Evolutionary conservation across 2,329 filamentous ascomycete genomes (phyloP).

Genomic region (Ceratocystiopsis sp.): DNA sequence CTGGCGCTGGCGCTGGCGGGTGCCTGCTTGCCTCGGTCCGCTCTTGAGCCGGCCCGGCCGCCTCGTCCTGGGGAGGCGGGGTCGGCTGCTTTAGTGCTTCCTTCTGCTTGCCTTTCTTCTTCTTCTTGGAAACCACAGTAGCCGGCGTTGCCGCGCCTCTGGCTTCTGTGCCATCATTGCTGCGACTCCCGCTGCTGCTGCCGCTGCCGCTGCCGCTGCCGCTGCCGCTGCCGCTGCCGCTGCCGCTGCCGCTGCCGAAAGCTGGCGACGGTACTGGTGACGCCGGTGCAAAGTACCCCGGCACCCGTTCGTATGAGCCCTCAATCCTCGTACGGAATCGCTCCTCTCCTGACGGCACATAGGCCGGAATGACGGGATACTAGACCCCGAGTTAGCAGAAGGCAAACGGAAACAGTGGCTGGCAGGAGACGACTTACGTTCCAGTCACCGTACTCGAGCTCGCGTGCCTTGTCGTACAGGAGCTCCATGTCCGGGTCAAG

Average conservation of each 20-base stretch:
- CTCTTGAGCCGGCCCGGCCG: not conserved
- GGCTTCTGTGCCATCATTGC: not conserved
- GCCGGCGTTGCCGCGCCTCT: not conserved
- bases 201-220: not conserved
- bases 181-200: not conserved
- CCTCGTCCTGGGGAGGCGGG: constrained; percentile 2
- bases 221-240: not conserved
- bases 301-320: constrained; percentile 19
- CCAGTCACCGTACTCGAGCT: constrained; percentile 76
- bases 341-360: constrained; percentile 48
- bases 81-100: not conserved
- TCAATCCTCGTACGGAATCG: constrained; percentile 27
- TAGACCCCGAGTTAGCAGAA: constrained; percentile 17
- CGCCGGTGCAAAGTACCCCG: constrained; percentile 1
- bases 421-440: constrained; percentile 46
- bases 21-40: not conserved
- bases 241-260: not conserved
- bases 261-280: not conserved
- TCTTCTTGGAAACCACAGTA: constrained; percentile 2
- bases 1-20: not conserved
- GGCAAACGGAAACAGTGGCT: not conserved
- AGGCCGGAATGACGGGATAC: constrained; percentile 86
- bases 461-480: constrained; percentile 52
- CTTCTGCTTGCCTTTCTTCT: constrained; percentile 11
- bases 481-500: constrained; percentile 56